A percentile compares a stretch with the other conserved stretches of the same genome.
Evolutionary conservation across 1,284 basidiomycete species (phyloP).

Genomic region (Fomitopsis betulina): DNA sequence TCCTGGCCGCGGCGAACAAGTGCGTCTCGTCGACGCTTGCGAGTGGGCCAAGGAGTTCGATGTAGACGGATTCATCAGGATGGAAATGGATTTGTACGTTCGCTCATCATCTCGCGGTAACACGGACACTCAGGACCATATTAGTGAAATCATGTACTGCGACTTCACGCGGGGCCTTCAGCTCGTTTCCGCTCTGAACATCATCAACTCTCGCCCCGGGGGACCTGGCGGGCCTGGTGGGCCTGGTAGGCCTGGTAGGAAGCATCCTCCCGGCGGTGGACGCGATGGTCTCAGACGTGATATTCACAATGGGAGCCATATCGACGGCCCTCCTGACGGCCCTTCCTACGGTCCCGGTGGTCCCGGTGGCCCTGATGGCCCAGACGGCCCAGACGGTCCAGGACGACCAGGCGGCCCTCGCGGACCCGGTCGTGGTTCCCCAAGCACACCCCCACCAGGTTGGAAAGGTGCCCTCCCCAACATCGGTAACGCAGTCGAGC

Average conservation of each 20-base stretch:
- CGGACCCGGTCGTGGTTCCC: not conserved
- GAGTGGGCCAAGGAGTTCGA: slow-evolving; percentile 1
- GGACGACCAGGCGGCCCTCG: not conserved
- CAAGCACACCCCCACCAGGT: not conserved
- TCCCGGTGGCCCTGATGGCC: not conserved
- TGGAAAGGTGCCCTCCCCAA: not conserved
- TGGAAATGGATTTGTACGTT: slow-evolving; percentile 1
- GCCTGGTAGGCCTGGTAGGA: not conserved
- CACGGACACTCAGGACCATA: not conserved
- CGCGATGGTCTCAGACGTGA: not conserved
- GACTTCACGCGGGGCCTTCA: not conserved
- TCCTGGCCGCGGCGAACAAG: not conserved
- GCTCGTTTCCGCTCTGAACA: not conserved
- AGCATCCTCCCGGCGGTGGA: not conserved
- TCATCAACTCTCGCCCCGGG: not conserved
- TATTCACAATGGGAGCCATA: too few relatives aligned
- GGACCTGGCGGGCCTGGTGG: not conserved
- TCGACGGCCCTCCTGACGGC: too few relatives aligned
- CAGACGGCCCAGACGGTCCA: not conserved
- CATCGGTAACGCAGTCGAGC: not conserved
- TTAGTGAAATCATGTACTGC: not conserved
- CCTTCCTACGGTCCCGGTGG: not conserved
- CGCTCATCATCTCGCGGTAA: too few relatives aligned
- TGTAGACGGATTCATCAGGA: not conserved
- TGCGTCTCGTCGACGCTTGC: not conserved